These are phyloP conservation scores for Gastrolobium villosum DNA, from an alignment of 306 rosid genomes.

Conservation along the genomic window DNA sequence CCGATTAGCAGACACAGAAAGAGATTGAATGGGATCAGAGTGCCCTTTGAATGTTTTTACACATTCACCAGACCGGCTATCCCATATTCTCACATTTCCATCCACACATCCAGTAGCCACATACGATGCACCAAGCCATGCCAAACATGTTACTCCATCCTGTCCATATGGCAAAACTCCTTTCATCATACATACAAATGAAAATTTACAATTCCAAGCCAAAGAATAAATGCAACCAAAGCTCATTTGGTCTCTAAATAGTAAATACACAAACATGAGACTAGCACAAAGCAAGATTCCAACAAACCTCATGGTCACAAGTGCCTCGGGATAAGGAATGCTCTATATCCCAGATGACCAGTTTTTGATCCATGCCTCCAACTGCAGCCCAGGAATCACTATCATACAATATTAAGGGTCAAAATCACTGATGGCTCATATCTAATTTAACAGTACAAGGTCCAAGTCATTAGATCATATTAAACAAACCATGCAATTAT, in stretches of 20 bases:
- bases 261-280: not conserved
- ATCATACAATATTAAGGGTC: constrained; percentile 45
- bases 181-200: constrained; percentile 31
- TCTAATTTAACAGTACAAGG: constrained; percentile 15
- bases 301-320: constrained; percentile 86
- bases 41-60: constrained; percentile 75
- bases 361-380: constrained; percentile 85
- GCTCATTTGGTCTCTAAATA: constrained; percentile 23
- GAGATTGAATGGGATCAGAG: constrained; percentile 67
- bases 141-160: constrained; percentile 85
- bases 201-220: constrained; percentile 7
- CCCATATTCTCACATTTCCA: constrained; percentile 87
- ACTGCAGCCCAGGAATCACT: constrained; percentile 84
- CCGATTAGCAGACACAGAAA: constrained; percentile 68
- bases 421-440: constrained; percentile 5
- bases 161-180: constrained; percentile 45
- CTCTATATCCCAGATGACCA: constrained; percentile 85
- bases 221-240: constrained; percentile 1
- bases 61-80: constrained; percentile 85
- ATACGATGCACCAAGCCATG: constrained; percentile 77
- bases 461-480: not conserved
- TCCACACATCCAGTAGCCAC: constrained; percentile 82
- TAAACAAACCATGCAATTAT: not conserved
- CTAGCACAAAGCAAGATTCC: constrained; percentile 30
- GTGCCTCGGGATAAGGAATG: constrained; percentile 69